phyloP scores from a whole-genome alignment of 1,284 basidiomycete genomes.

The Rhizopogon hawkerae region DNA sequence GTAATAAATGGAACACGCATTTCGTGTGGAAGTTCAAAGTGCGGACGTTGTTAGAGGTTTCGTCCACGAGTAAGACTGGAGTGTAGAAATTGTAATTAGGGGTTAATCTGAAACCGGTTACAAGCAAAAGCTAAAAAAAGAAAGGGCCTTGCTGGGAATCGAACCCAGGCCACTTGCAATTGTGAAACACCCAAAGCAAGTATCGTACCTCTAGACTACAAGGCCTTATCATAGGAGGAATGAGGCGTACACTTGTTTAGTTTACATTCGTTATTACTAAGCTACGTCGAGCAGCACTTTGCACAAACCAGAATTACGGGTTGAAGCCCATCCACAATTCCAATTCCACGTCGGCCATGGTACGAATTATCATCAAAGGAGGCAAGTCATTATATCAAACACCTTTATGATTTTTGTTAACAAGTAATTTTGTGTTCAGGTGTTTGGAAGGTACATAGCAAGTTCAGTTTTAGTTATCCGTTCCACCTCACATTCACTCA shows the following conservation, averaged over 20 bases:
- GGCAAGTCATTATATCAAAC: constrained; percentile 38
- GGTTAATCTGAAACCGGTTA: not conserved
- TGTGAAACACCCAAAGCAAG: constrained; percentile 29
- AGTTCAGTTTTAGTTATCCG: constrained; percentile 9
- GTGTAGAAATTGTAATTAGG: too few relatives aligned
- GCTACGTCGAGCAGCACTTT: not conserved
- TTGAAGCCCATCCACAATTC: not conserved
- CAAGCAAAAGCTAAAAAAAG: constrained; percentile 8
- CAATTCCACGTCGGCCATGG: constrained; percentile 38
- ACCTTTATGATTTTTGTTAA: not conserved
- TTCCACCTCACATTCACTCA: constrained; percentile 11
- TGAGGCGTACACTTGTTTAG: not conserved
- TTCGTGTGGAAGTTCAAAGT: constrained; percentile 1
- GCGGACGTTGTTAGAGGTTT: too few relatives aligned
- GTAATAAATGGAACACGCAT: constrained; percentile 31
- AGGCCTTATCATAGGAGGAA: constrained; percentile 14
- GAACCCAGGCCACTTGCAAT: constrained; percentile 34
- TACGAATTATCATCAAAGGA: constrained; percentile 92
- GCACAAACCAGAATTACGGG: not conserved
- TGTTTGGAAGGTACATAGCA: constrained; percentile 57
- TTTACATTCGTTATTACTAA: too few relatives aligned
- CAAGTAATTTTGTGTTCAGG: constrained; percentile 27
- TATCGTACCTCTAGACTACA: constrained; percentile 36
- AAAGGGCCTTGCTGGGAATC: constrained; percentile 29
- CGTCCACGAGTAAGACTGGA: too few relatives aligned